phyloP scores from a whole-genome alignment of 1,139 yeast genomes.

The Saccharomyces hybrid region DNA sequence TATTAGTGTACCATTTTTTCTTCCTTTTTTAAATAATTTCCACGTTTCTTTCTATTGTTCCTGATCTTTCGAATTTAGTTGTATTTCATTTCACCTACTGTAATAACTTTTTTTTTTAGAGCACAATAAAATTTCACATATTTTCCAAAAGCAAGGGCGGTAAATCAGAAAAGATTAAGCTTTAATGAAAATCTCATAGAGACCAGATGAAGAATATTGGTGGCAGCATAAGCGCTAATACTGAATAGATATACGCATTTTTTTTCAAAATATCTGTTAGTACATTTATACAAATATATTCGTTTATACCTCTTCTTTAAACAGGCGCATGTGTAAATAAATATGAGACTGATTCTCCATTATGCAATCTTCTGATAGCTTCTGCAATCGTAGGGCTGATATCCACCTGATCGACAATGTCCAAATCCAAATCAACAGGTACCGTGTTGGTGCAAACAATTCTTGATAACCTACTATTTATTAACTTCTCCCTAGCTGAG shows the following conservation, averaged over 20 bases:
- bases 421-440: conserved; percentile 56
- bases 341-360: conserved; percentile 76
- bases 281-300: not conserved
- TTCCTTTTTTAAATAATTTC: not conserved
- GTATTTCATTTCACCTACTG: not conserved
- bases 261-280: not conserved
- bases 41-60: not conserved
- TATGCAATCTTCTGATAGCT: conserved; percentile 71
- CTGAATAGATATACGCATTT: not conserved
- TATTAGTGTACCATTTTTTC: not conserved
- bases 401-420: conserved; percentile 59
- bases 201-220: not conserved
- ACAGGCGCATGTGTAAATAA: conserved; percentile 47
- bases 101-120: not conserved
- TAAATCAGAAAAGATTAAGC: not conserved
- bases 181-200: not conserved
- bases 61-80: not conserved
- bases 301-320: conserved; percentile 4
- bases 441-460: conserved; percentile 72
- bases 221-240: not conserved
- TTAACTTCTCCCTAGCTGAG: conserved; percentile 55
- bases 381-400: conserved; percentile 70
- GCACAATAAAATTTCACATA: not conserved
- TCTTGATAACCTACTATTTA: conserved; percentile 49
- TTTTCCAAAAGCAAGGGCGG: not conserved